Conservation (phyloP, 2,329 filamentous ascomycete species). For the Curvularia spicifera region DNA sequence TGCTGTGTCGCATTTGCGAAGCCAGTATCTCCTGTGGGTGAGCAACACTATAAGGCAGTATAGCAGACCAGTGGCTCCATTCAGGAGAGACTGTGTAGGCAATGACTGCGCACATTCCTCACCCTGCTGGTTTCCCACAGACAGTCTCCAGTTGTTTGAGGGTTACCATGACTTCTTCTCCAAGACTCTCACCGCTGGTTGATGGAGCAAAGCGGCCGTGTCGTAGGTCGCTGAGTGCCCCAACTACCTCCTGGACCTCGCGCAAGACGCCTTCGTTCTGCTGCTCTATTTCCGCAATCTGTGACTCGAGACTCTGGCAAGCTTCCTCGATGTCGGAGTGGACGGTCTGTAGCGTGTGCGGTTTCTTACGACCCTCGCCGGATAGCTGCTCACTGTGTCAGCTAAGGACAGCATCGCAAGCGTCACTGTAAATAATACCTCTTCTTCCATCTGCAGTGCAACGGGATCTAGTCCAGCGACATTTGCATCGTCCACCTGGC, state of each 20-base stretch:
- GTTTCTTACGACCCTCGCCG: conserved; percentile 53
- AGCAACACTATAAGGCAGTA: not conserved
- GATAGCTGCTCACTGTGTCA: conserved; percentile 60
- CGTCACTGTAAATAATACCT: conserved; percentile 33
- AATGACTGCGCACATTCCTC: conserved; percentile 12
- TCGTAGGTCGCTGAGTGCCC: conserved; percentile 78
- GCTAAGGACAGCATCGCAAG: not conserved
- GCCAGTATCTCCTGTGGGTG: not conserved
- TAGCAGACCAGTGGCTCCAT: not conserved
- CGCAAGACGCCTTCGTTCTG: conserved; percentile 67
- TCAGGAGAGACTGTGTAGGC: not conserved
- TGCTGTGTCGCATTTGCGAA: not conserved
- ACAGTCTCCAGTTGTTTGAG: conserved; percentile 68
- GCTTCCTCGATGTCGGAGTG: conserved; percentile 74
- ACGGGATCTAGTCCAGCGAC: conserved; percentile 60
- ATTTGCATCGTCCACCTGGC: conserved; percentile 63
- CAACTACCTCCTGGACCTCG: conserved; percentile 70
- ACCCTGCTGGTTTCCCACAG: conserved; percentile 53
- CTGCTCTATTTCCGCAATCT: conserved; percentile 69
- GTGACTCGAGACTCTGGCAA: conserved; percentile 67
- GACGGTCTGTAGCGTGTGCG: conserved; percentile 69
- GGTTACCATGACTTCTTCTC: conserved; percentile 71
- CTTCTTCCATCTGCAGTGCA: conserved; percentile 64
- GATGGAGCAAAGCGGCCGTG: conserved; percentile 71
- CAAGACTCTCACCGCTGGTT: conserved; percentile 63